Base-by-base conservation (phyloP, 352 stramenopile genomes). In the Phytophthora uliginosa region DNA sequence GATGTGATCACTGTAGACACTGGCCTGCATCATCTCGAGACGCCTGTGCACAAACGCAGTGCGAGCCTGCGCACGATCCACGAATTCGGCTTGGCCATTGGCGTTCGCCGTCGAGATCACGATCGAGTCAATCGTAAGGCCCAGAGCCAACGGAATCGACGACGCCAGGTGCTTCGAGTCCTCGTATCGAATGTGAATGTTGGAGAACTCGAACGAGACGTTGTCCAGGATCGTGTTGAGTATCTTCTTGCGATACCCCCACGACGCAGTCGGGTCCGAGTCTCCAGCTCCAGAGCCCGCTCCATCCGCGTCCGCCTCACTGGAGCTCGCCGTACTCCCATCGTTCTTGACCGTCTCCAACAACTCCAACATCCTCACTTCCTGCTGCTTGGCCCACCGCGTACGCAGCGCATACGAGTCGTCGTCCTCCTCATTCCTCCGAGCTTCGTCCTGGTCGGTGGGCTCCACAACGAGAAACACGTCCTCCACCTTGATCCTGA, bases 141-240 rank as follows among this genome's bases (percentile, higher is more conserved):
- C 90, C 7, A 95, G 60, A 1, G 86, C 86, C 51, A 93, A 78
- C 17, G 86, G 73, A 45, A 89, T 82, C 38, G 84, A 84, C 0
- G 84, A 84, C 17, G 92, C 59, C 28, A 93, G 64, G 18, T 88
- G 76, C 28, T 84, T 90, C 10, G 81, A 91, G 66, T 96, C 88
- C 71, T 96, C 88, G 54, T 94, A 96, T 12, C 87, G 84, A 26
- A 96, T 84, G 69, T 95, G 85, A 67, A 96, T 92, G 20, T 94
- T 93, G 24, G 81, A 79, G 50, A 95, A 85, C 74, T 96, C 87
- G 54, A 96, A 87, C 28, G 82, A 88, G 1, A 95, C 83, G 53
- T 96, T 96, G 66, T 96, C 87, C 9, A 95, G 59, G 51, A 96
- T 91, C 17, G 89, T 94, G 71, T 93, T 89, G 17, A 95, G 48